phyloP scores from a whole-genome alignment of 495 filamentous ascomycete genomes.

The Penicillium crystallinum region DNA sequence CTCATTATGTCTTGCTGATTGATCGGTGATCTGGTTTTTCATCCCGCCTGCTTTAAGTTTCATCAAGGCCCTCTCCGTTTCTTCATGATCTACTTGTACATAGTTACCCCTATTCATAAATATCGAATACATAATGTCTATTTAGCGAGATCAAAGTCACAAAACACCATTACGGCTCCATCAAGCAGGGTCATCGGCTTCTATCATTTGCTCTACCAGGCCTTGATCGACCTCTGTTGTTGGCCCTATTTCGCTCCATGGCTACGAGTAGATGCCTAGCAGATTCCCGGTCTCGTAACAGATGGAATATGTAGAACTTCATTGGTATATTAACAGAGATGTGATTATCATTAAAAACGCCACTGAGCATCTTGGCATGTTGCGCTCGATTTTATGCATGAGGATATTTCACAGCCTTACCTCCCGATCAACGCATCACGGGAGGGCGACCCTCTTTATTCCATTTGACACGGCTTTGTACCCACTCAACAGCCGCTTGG shows the following conservation, averaged over 20 bases:
- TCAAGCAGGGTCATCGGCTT: too few relatives aligned
- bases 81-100: background rate
- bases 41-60: too few relatives aligned
- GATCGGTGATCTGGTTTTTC: background rate
- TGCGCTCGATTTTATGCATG: background rate
- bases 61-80: too few relatives aligned
- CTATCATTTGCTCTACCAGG: too few relatives aligned
- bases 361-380: constrained; percentile 13
- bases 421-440: constrained; percentile 67
- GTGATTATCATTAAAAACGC: constrained; percentile 18
- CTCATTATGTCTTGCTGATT: background rate
- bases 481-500: constrained; percentile 91
- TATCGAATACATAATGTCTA: background rate
- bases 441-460: constrained; percentile 90
- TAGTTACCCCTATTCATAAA: background rate
- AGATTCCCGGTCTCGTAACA: background rate
- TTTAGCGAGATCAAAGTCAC: background rate
- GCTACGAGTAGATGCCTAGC: background rate
- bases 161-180: too few relatives aligned
- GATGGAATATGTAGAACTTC: constrained; percentile 5
- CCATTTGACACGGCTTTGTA: constrained; percentile 86
- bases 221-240: too few relatives aligned
- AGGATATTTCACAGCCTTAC: background rate
- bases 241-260: too few relatives aligned
- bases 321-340: constrained; percentile 22